A percentile compares a stretch with the other conserved stretches of the same genome.
These are phyloP conservation scores for Nakazawaea peltata DNA, from an alignment of 805 yeast species.

Conservation along the genomic window DNA sequence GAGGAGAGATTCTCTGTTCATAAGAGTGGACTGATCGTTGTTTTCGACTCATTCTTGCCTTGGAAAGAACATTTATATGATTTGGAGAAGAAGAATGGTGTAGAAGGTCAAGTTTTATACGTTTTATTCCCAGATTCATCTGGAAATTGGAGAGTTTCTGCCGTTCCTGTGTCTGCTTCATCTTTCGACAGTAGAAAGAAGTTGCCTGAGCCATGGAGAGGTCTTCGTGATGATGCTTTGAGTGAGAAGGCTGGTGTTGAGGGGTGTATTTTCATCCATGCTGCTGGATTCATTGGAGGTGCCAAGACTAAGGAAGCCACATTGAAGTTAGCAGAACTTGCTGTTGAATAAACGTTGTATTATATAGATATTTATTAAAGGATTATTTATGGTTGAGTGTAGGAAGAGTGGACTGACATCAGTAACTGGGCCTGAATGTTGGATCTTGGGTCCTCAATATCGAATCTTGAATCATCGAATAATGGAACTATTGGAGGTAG, in stretches of 20 bases:
- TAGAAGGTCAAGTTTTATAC: conserved; percentile 54
- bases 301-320: conserved; percentile 76
- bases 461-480: too few species aligned
- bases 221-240: conserved; percentile 84
- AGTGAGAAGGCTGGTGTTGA: conserved; percentile 69
- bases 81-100: conserved; percentile 54
- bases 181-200: conserved; percentile 84
- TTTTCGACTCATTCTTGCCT: conserved; percentile 73
- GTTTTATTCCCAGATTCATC: conserved; percentile 76
- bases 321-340: conserved; percentile 55
- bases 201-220: conserved; percentile 89
- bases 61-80: conserved; percentile 91
- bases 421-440: too few species aligned
- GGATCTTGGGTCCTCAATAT: too few species aligned
- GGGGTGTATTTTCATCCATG: conserved; percentile 88
- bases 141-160: conserved; percentile 76
- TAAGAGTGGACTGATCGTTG: conserved; percentile 62
- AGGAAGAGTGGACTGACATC: too few species aligned
- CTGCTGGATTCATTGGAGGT: conserved; percentile 97
- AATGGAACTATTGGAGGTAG: too few species aligned
- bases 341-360: too few species aligned
- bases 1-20: conserved; percentile 52
- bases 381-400: too few species aligned
- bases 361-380: too few species aligned
- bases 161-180: conserved; percentile 74